phyloP scores from a whole-genome alignment of 805 yeast genomes.

The Wickerhamomyces silvicola region DNA sequence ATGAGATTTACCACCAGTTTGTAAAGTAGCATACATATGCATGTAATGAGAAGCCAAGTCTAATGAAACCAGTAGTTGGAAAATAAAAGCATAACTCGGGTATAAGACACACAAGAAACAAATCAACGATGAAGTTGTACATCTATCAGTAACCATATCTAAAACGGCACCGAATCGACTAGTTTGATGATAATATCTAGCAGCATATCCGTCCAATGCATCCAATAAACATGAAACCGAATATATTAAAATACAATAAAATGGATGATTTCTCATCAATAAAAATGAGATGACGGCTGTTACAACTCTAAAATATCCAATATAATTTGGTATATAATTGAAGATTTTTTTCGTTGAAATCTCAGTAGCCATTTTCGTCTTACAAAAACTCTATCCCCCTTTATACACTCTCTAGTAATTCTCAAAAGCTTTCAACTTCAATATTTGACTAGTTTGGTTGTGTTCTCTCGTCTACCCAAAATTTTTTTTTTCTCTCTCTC shows the following conservation, averaged over 20 bases:
- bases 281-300: slow-evolving; percentile 76
- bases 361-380: slow-evolving; percentile 3
- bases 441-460: no score
- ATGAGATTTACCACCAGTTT: slow-evolving; percentile 75
- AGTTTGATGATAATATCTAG: slow-evolving; percentile 82
- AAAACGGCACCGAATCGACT: slow-evolving; percentile 93
- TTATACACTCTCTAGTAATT: no score
- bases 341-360: slow-evolving; percentile 51
- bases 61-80: slow-evolving; percentile 80
- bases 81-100: slow-evolving; percentile 50
- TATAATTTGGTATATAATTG: slow-evolving; percentile 81
- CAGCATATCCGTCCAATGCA: slow-evolving; percentile 95
- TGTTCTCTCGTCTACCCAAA: no score
- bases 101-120: slow-evolving; percentile 78
- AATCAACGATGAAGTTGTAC: slow-evolving; percentile 90
- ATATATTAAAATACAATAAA: slow-evolving; percentile 68
- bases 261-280: slow-evolving; percentile 80
- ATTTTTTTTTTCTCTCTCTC: no score
- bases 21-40: slow-evolving; percentile 95
- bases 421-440: no score
- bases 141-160: slow-evolving; percentile 98
- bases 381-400: no score
- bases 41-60: slow-evolving; percentile 93
- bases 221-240: slow-evolving; percentile 87
- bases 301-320: slow-evolving; percentile 81